These are phyloP conservation scores for Saccharomyces kudriavzevii DNA, from an alignment of 805 yeast genomes.

Conservation along the genomic window DNA sequence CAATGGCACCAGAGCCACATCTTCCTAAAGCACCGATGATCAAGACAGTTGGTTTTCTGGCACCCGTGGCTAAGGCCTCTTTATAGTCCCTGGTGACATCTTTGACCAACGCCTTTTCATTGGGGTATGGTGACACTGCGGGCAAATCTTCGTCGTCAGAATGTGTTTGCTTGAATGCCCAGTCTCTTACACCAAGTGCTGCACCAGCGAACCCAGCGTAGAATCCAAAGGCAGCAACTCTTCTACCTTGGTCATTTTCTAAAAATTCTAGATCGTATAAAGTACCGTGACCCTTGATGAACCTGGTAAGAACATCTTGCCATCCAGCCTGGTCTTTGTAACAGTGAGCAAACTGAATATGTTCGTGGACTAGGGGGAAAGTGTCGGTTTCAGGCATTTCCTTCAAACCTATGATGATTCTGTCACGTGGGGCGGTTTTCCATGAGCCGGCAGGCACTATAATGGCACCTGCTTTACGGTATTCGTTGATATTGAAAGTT, in stretches of 20 bases:
- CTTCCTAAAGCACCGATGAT: slow-evolving; percentile 97
- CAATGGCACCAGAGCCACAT: slow-evolving; percentile 97
- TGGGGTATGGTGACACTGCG: slow-evolving; percentile 74
- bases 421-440: slow-evolving; percentile 82
- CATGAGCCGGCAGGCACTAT: slow-evolving; percentile 93
- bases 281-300: slow-evolving; percentile 84
- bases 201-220: slow-evolving; percentile 99
- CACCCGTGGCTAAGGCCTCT: slow-evolving; percentile 52
- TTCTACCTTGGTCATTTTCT: slow-evolving; percentile 89
- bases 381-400: slow-evolving; percentile 85
- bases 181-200: slow-evolving; percentile 86
- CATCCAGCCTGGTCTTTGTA: slow-evolving; percentile 97
- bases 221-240: slow-evolving; percentile 99
- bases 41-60: slow-evolving; percentile 66
- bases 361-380: slow-evolving; percentile 92
- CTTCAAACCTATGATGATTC: slow-evolving; percentile 87
- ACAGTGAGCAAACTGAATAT: slow-evolving; percentile 97
- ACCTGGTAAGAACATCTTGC: slow-evolving; percentile 82
- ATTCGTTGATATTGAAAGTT: slow-evolving; percentile 69
- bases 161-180: slow-evolving; percentile 85
- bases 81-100: slow-evolving; percentile 57
- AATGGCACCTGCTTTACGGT: slow-evolving; percentile 69
- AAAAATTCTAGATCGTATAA: slow-evolving; percentile 91
- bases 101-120: slow-evolving; percentile 65
- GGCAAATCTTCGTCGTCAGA: slow-evolving; percentile 61